Conservation (phyloP, 345 rosid species). For the Schrenkiella parvula region DNA sequence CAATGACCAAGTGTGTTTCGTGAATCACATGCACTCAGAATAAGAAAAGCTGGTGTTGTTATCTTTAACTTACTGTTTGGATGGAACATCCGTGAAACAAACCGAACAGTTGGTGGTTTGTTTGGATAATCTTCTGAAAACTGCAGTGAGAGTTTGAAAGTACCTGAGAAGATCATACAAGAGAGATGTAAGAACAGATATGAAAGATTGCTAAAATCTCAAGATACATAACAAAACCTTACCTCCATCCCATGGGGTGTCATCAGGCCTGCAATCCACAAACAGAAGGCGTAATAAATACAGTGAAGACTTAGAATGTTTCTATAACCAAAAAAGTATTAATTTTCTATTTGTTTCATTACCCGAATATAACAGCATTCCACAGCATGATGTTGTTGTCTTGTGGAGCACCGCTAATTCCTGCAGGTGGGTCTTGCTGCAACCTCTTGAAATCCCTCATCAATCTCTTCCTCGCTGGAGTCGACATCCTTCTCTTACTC, state of each 20-base stretch:
- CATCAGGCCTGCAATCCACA: constrained; percentile 53
- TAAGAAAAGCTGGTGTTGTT: background rate
- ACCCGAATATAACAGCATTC: constrained; percentile 82
- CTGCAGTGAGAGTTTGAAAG: constrained; percentile 72
- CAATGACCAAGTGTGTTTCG: background rate
- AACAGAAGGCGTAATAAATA: constrained; percentile 7
- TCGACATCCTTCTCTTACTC: constrained; percentile 50
- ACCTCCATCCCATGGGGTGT: constrained; percentile 84
- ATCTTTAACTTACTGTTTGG: constrained; percentile 62
- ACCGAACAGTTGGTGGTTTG: constrained; percentile 76
- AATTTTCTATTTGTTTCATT: background rate
- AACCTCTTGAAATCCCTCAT: constrained; percentile 77
- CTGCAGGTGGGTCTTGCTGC: constrained; percentile 75
- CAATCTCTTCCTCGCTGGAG: constrained; percentile 70
- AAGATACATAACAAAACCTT: background rate
- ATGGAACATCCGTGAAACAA: constrained; percentile 84
- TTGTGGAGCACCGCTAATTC: constrained; percentile 71
- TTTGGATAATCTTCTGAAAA: constrained; percentile 79
- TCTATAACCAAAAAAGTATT: background rate
- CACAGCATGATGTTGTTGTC: constrained; percentile 66
- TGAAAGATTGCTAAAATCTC: background rate
- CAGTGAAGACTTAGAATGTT: background rate
- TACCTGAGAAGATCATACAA: constrained; percentile 43
- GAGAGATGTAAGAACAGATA: background rate
- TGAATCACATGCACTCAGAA: background rate